Base-by-base conservation (phyloP, 768 basidiomycete species). In the Tulasnella sp. region DNA sequence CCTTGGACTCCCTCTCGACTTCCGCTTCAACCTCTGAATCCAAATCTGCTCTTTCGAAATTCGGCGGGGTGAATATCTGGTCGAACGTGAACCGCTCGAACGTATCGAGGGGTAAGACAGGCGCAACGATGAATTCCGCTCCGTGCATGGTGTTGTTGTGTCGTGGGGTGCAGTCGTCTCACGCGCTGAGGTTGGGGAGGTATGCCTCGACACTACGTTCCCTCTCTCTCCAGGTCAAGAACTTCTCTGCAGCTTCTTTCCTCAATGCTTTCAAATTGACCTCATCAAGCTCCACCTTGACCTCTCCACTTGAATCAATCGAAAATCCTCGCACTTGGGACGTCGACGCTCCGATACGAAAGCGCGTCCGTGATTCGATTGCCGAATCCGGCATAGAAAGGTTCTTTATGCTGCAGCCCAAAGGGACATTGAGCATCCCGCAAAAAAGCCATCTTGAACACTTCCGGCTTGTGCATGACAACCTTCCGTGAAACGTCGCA, bases 1-100 rank as follows among this genome's bases (percentile, higher is more conserved):
- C 39, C 39, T 39, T 6, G 6, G 39, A 39, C 39, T 39, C 39
- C 12, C 12, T 39, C 39, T n/a, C n/a, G 6, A 39, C 39, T 12
- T 39, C 39, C 39, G 39, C 39, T 39, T 52, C 49, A n/a, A 52
- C 6, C n/a, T 52, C 49, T 5, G 49, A 19, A 15, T 52, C 49
- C 49, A 52, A 52, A 31, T 68, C 67, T 5, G 67, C 71, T 9
- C 34, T 36, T 12, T 39, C 70, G 37, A 37, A 36, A 25, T 71
- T 25, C 11, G n/a, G 12, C n/a, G 22, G n/a, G 39, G 22, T 42
- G 70, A 42, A 36, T 7, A 71, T 31, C 34, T 36, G 36, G 36
- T 71, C 70, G 37, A 71, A 71, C n/a, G 70, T 42, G 39, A 71
- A 71, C 25, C 70, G 34, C 70, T 71, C 70, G 70, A 71, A 72